A percentile compares a stretch with the other conserved stretches of the same genome.
These are phyloP conservation scores for Phialophora macrospora DNA, from an alignment of 2,329 filamentous ascomycete genomes.

Conservation along the genomic window DNA sequence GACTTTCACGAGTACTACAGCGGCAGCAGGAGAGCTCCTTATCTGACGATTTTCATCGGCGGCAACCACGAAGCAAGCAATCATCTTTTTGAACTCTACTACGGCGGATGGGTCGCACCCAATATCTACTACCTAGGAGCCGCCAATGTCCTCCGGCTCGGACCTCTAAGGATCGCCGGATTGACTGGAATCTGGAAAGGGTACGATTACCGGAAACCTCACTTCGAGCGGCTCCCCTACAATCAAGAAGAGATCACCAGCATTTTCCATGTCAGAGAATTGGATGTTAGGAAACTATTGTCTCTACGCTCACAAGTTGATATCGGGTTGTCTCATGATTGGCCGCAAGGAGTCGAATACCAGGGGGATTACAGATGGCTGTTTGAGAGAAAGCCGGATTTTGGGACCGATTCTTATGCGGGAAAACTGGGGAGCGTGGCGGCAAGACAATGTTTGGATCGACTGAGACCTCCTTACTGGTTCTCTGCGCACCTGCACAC, in stretches of 20 bases:
- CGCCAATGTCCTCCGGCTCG: constrained; percentile 83
- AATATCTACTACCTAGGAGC: constrained; percentile 98
- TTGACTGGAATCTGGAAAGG: constrained; percentile 96
- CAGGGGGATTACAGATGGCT: constrained; percentile 71
- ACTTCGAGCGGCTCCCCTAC: constrained; percentile 87
- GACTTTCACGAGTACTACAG: constrained; percentile 96
- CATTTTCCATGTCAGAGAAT: constrained; percentile 87
- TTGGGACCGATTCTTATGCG: constrained; percentile 74
- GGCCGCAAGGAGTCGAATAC: constrained; percentile 83
- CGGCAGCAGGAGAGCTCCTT: constrained; percentile 76
- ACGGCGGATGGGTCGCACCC: constrained; percentile 94
- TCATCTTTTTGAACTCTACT: constrained; percentile 88
- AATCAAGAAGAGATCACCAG: constrained; percentile 74
- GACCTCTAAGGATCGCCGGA: constrained; percentile 83
- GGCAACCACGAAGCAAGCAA: constrained; percentile 96
- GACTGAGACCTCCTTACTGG: constrained; percentile 83
- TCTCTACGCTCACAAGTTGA: constrained; percentile 87
- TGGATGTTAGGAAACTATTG: constrained; percentile 88
- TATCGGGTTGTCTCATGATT: constrained; percentile 91
- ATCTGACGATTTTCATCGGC: constrained; percentile 87
- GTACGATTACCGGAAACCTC: constrained; percentile 80
- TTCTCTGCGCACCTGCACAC: constrained; percentile 92
- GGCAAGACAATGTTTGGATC: constrained; percentile 78
- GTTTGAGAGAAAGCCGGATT: constrained; percentile 74
- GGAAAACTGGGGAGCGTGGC: constrained; percentile 80